Conservation (phyloP, 73 alveolate species). For the Paramecium biaurelia region DNA sequence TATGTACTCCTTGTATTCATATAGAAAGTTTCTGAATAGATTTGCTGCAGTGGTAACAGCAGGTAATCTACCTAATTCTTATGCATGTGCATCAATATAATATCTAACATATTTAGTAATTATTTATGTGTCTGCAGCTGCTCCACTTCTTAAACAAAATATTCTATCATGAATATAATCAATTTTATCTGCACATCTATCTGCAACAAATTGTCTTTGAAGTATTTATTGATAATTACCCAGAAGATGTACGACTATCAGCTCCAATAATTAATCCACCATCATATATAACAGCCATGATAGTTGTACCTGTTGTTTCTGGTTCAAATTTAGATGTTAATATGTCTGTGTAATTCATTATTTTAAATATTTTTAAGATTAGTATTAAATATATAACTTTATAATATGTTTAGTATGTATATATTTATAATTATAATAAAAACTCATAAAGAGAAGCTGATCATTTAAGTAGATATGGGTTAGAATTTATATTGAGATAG, state of each 20-base stretch:
- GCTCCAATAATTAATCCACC: constrained; percentile 92
- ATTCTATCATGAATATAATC: constrained; percentile 89
- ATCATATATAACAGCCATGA: constrained; percentile 84
- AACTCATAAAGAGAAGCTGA: neutral
- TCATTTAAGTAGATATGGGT: neutral
- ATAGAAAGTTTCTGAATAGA: constrained; percentile 78
- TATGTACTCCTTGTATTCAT: constrained; percentile 63
- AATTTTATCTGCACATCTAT: constrained; percentile 89
- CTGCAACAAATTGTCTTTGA: constrained; percentile 78
- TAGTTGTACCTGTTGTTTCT: constrained; percentile 78
- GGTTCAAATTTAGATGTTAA: neutral
- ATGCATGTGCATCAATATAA: constrained; percentile 83
- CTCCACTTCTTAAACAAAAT: constrained; percentile 88
- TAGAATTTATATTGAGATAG: neutral
- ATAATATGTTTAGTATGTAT: neutral
- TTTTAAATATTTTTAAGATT: constrained; percentile 3
- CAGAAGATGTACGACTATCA: constrained; percentile 89
- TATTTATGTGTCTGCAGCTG: constrained; percentile 94
- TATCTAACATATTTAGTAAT: constrained; percentile 81
- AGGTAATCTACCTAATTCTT: constrained; percentile 87
- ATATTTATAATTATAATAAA: neutral
- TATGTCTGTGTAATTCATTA: neutral
- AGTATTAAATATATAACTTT: neutral
- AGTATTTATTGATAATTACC: neutral
- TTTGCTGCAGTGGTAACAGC: constrained; percentile 94